These are phyloP conservation scores for Calvatia gigantea DNA, from an alignment of 768 basidiomycete genomes.

Conservation along the genomic window DNA sequence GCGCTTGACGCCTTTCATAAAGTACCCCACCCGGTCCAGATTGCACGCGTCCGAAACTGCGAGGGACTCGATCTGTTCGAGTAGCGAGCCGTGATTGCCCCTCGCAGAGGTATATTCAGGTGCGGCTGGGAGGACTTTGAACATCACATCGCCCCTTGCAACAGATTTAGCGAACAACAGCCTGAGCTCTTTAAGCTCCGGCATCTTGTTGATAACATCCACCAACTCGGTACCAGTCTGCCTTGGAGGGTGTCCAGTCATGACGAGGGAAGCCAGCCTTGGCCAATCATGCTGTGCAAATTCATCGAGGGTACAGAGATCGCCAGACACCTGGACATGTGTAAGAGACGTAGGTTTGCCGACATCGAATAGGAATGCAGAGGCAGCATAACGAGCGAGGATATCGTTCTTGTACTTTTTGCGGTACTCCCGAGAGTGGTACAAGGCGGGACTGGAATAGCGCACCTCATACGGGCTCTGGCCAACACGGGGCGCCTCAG, in stretches of 20 bases:
- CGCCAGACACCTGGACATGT: constrained; percentile 36
- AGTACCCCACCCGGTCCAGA: constrained; percentile 25
- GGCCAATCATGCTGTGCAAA: constrained; percentile 32
- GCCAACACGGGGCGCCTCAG: constrained; percentile 36
- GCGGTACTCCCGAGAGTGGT: constrained; percentile 36
- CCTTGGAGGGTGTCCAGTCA: constrained; percentile 36
- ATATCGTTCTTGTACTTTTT: constrained; percentile 33
- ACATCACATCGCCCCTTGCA: constrained; percentile 22
- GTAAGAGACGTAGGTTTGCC: constrained; percentile 26
- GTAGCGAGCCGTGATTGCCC: constrained; percentile 20
- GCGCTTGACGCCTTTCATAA: constrained; percentile 27
- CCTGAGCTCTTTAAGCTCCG: constrained; percentile 26
- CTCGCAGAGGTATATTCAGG: constrained; percentile 14
- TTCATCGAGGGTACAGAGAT: constrained; percentile 28
- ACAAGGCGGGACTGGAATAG: constrained; percentile 28
- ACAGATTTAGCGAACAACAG: constrained; percentile 27
- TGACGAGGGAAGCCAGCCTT: constrained; percentile 31
- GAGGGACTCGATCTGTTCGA: constrained; percentile 29
- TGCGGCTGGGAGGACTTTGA: constrained; percentile 21
- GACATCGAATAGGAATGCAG: constrained; percentile 27
- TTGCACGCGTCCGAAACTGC: constrained; percentile 37
- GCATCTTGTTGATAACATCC: constrained; percentile 33
- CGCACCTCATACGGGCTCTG: constrained; percentile 37
- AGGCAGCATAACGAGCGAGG: constrained; percentile 26
- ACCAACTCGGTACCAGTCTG: constrained; percentile 24